Conservation (phyloP, 2,329 filamentous ascomycete genomes). For the Calonectria multiphialidica region DNA sequence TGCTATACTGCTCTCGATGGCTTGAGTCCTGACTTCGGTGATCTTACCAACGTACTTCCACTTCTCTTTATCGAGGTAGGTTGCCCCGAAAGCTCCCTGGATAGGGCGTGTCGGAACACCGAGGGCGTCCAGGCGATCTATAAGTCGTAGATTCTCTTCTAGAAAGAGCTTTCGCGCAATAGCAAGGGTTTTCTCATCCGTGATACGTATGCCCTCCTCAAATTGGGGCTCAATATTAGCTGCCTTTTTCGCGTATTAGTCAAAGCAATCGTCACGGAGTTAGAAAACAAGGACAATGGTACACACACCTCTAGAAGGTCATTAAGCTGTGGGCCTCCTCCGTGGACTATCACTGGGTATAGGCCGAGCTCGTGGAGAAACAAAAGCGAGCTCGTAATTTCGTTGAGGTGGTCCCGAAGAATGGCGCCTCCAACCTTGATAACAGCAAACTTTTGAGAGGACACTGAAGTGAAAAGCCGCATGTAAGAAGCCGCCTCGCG, state of each 20-base stretch:
- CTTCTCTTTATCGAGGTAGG: constrained; percentile 94
- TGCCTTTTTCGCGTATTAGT: too few species aligned
- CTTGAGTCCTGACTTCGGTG: constrained; percentile 88
- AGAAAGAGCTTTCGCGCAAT: constrained; percentile 94
- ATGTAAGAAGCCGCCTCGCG: constrained; percentile 67
- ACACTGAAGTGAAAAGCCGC: constrained; percentile 95
- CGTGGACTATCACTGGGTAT: constrained; percentile 95
- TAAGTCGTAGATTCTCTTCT: constrained; percentile 83
- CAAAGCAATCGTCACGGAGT: too few species aligned
- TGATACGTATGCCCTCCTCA: constrained; percentile 95
- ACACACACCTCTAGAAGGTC: too few species aligned
- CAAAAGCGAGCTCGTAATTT: constrained; percentile 61
- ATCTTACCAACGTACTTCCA: constrained; percentile 97
- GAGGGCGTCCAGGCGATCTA: constrained; percentile 89
- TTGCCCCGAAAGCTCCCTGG: constrained; percentile 90
- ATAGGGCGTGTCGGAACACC: constrained; percentile 91
- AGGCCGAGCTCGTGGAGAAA: constrained; percentile 96
- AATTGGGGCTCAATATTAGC: too few species aligned
- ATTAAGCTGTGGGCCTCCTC: constrained; percentile 63
- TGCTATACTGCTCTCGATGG: constrained; percentile 91
- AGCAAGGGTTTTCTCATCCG: constrained; percentile 93
- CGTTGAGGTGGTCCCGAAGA: constrained; percentile 92
- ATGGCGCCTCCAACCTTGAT: constrained; percentile 97
- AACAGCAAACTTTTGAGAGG: constrained; percentile 90
- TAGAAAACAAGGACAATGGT: too few species aligned